Evolutionary conservation across 805 yeast species (phyloP).

Genomic region (Candida schatavii): DNA sequence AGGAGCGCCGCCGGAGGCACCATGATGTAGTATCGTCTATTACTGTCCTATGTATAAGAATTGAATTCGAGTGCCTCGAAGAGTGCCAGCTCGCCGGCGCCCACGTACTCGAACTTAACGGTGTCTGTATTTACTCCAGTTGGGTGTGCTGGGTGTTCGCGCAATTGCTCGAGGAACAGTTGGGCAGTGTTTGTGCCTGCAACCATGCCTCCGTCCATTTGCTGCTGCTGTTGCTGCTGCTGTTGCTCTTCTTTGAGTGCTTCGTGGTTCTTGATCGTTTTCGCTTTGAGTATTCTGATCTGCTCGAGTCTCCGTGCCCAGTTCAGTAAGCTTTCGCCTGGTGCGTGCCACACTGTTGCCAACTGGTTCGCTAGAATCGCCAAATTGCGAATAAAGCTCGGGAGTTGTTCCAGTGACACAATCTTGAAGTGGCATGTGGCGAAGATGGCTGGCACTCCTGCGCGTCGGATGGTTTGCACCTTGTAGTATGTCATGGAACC

Average conservation of each 20-base stretch:
- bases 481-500: slow-evolving; percentile 37
- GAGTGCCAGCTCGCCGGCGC: slow-evolving; percentile 16
- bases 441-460: slow-evolving; percentile 73
- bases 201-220: slow-evolving; percentile 5
- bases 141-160: slow-evolving; percentile 7
- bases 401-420: slow-evolving; percentile 55
- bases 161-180: slow-evolving; percentile 32
- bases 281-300: slow-evolving; percentile 32
- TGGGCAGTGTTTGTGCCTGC: slow-evolving; percentile 20
- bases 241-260: slow-evolving; percentile 25
- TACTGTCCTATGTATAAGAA: slow-evolving; percentile 25
- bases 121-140: background rate
- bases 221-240: slow-evolving; percentile 5
- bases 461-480: slow-evolving; percentile 61
- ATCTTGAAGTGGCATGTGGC: slow-evolving; percentile 76
- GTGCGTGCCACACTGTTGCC: slow-evolving; percentile 71
- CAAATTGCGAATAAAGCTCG: slow-evolving; percentile 64
- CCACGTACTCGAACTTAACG: slow-evolving; percentile 20
- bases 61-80: slow-evolving; percentile 30
- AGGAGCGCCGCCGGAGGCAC: no score
- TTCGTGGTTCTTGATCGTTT: slow-evolving; percentile 25
- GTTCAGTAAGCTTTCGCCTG: slow-evolving; percentile 53
- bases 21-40: no score
- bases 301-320: slow-evolving; percentile 71
- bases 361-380: slow-evolving; percentile 66